Evolutionary conservation across 2,329 filamentous ascomycete genomes (phyloP), one percentile per base, ranked within the genome.

Genomic region (Pestalotiopsis sp.): DNA sequence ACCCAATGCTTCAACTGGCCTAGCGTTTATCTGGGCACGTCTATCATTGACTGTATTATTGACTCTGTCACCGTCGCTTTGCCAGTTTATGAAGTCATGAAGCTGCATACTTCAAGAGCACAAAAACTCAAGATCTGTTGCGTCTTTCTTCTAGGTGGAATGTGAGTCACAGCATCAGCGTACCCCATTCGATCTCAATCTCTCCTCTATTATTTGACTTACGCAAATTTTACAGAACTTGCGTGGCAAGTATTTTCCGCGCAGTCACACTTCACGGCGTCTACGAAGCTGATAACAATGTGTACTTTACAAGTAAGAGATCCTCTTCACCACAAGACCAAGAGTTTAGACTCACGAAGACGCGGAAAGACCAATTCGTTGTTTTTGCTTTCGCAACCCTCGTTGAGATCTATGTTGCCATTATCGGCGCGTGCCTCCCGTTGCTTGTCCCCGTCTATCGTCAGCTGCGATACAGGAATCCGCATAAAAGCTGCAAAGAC

Each of bases 371-470:
- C 13, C 69, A 68, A 61, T 62, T 65, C 20, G 12, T 59, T 1
- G 57, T n/a, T 4, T 25, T 65, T 5, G 52, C 57, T 9, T 25
- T 66, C 4, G 65, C 69, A 9, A 70, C 68, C 2, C 56, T 69
- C 2, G 52, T 70, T 23, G 72, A 74, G 52, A 66, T 72, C 27
- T 73, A 73, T 49, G 66, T 68, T 5, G 69, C 67, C 12, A 68
- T 74, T 56, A 72, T 71, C 2, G 70, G 71, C 31, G 68, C 71
- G 12, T 72, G 72, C 63, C 64, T 72, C 3, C 71, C 69, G 1
- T 61, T 64, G 14, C 36, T 73, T 20, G 45, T 69, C 6, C 71
- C 73, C 6, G 68, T 71, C n/a, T 74, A 72, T 57, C 70, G 70
- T 23, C 68, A 66, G 23, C 39, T 73, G n/a, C 69, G 69, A 13